A percentile compares a stretch with the other conserved stretches of the same genome.
Evolutionary conservation across 768 basidiomycete species (phyloP).

Genomic region (Lyophyllum decastes): DNA sequence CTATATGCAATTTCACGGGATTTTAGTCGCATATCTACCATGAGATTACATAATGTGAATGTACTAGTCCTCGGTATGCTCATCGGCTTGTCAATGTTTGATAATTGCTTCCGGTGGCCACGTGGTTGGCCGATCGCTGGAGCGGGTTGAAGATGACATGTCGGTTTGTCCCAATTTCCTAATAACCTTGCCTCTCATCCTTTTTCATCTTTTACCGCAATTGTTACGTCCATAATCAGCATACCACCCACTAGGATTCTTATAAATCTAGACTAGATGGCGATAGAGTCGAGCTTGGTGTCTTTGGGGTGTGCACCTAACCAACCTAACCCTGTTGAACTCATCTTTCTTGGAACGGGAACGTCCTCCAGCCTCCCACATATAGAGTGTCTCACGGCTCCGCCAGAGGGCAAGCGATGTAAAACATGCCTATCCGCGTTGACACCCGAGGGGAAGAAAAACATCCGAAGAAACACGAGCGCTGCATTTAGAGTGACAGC

Average conservation of each 20-base stretch:
- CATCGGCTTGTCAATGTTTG: too few relatives aligned
- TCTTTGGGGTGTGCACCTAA: not conserved
- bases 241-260: not conserved
- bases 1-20: too few relatives aligned
- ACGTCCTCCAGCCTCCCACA: constrained; percentile 75
- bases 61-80: too few relatives aligned
- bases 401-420: constrained; percentile 51
- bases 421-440: constrained; percentile 69
- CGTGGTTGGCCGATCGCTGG: not conserved
- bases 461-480: constrained; percentile 83
- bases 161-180: not conserved
- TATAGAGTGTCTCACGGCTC: constrained; percentile 73
- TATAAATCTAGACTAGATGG: not conserved
- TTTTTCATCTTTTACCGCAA: not conserved
- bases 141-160: not conserved
- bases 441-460: constrained; percentile 74
- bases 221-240: not conserved
- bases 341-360: constrained; percentile 85
- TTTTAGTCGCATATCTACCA: too few relatives aligned
- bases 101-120: not conserved
- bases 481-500: constrained; percentile 56
- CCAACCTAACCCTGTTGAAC: constrained; percentile 38
- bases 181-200: not conserved
- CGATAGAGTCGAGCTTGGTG: constrained; percentile 1
- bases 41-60: too few relatives aligned